Base-by-base conservation (phyloP, 2,329 filamentous ascomycete species). In the Hymenoscyphus occultus region DNA sequence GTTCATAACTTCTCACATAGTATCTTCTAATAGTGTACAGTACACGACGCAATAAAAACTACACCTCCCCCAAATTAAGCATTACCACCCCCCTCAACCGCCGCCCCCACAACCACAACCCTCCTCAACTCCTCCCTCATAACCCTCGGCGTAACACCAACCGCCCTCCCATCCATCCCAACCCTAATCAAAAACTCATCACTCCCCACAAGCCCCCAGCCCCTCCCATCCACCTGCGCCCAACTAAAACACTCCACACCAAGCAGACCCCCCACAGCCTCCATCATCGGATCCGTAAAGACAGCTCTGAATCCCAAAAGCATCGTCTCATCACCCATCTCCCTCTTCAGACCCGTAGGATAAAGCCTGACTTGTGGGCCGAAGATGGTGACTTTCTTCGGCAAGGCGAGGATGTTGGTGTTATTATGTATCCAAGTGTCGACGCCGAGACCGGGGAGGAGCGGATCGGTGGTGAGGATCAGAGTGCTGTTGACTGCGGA, bases 391-490 rank as follows among this genome's bases (percentile, higher is more conserved):
- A n/a, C 9, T 48, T 48, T 48, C 59, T 28, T 58, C 6, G 22
- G 56, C 12, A 39, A 14, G 2, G 35, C 56, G 12, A 71, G 68
- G n/a, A 76, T 63, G 60, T 77, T 68, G 0, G 72, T 75, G 0
- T 73, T 70, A 39, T 77, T 76, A 60, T 69, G 72, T 40, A 76
- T 71, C 71, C 71, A 78, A 2, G 65, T 64, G 5, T 69, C 66
- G 16, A 78, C 68, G 0, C 61, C 63, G 0, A 77, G 66, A 3
- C 74, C 75, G 6, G 71, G 72, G 4, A 67, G 68, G 10, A 32
- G 31, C 9, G 60, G n/a, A 39, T 66, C 59, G 13, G 61, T 67
- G 4, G 59, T 51, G 13, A 69, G 48, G 2, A 61, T 61, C 5
- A 69, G 64, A 5, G 58, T 65, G 7, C 62, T 64, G 31, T 68